Base-by-base conservation (phyloP, 129 eudicot genomes). In the Mikania micrantha region DNA sequence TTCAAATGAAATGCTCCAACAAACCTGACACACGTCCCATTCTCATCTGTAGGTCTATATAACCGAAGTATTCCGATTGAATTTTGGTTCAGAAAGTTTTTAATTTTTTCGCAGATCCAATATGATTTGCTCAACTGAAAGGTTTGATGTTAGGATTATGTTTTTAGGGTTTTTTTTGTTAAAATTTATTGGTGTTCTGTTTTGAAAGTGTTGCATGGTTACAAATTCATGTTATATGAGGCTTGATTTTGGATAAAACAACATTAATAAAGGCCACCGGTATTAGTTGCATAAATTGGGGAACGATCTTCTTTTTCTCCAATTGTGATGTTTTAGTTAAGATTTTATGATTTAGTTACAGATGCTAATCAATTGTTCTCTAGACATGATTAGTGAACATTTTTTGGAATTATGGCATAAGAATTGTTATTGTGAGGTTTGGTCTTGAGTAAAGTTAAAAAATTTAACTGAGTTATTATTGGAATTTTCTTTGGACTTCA, bases 21-120 rank as follows among this genome's bases (percentile, higher is more conserved):
- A 88, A 88, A 66, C 98, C 98, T 34, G 98, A 88, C 86, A 92
- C 86, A 71, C 98, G 96, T 40, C 95, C 88, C 85, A 88, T 92
- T 61, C 96, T 92, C 81, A 80, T 92, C 31, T 96, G 98, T 92
- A 84, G 20, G 2, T 35, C n/a, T n/a, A n/a, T 5, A 35, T 32
- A 38, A 50, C 77, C 9, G 0, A 39, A 13, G 5, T 11, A 2
- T 60, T 71, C 16, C 17, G 9, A 24, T 24, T 29, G 12, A 72
- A 48, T 61, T 61, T 72, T 72, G 54, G 7, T 24, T 47, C 36
- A 32, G 22, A 48, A 36, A 73, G 29, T 54, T 34, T 17, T 32
- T 11, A 42, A 66, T 49, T n/a, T n/a, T 60, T 67, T 22, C 74
- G 44, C 54, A 58, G 79, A 66, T 75, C 79, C 74, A 32, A 50